Evolutionary conservation across 345 rosid genomes (phyloP), one percentile per base, ranked within the genome.

Genomic region (Eucalyptus albens): DNA sequence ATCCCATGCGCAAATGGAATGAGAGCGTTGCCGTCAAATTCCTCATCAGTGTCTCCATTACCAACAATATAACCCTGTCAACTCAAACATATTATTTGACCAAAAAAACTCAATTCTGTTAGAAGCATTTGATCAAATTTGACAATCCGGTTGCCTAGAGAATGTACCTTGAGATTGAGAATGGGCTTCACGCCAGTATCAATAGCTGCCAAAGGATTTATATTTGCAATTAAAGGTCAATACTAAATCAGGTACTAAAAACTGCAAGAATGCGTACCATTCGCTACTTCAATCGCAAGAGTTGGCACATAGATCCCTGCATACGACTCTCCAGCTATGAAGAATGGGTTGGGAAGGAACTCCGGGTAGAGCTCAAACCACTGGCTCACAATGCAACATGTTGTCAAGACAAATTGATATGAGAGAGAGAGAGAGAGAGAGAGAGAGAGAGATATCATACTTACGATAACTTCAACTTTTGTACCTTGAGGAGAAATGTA

Each of bases 1-100:
- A 97, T 97, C 90, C 99, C 99, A 93, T 97, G 98, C 24, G 92
- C 94, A 91, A 96, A 97, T 11, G 99, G 97, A 91, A 97, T 95
- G 72, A 96, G 94, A 87, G 99, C 97, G 15, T 97, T 96, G 86
- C 97, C 99, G 87, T 97, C 99, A 90, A 95, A 93, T 69, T 83
- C 90, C 2, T 91, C 90, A 93, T 97, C 99, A 49, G 99, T 91
- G 90, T 94, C 97, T 92, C 98, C 99, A 91, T 97, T 97, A 56
- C 99, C 99, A 40, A 97, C 94, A 95, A 97, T 44, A 89, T 97
- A 97, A 62, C 99, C 99, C 99, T 97, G 92, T 80, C 89, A 21
- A 59, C 2, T 37, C 17, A 67, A 62, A 15, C 49, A 26, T 19
- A 3, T 59, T 49, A 62, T 86, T 67, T 29, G 16, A 62, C 15